phyloP scores from a whole-genome alignment of 768 basidiomycete species.

The Boletus subparvulus region DNA sequence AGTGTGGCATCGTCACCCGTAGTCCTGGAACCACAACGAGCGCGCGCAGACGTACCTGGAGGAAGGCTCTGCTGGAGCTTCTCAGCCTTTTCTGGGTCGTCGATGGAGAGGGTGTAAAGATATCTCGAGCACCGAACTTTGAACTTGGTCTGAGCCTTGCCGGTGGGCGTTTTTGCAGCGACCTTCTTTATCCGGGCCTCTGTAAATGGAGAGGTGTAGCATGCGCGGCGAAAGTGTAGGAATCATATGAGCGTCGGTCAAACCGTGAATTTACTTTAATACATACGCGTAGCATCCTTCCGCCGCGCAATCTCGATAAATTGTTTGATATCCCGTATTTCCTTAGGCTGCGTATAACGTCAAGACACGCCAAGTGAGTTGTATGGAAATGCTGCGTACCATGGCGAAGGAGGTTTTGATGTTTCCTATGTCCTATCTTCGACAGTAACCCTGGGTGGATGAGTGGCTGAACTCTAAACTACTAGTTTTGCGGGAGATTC shows the following conservation, averaged over 20 bases:
- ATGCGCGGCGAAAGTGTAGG: neutral
- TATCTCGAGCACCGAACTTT: constrained; percentile 97
- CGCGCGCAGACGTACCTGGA: constrained; percentile 65
- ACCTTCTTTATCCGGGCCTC: constrained; percentile 99
- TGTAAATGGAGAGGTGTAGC: constrained; percentile 34
- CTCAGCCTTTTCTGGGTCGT: constrained; percentile 98
- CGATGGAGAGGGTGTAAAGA: constrained; percentile 94
- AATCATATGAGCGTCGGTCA: neutral
- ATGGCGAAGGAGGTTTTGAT: constrained; percentile 22
- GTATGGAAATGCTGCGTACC: constrained; percentile 18
- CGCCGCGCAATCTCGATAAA: constrained; percentile 96
- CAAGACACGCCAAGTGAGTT: neutral
- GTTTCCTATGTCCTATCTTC: constrained; percentile 3
- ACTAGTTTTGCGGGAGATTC: constrained; percentile 28
- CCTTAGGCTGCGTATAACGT: constrained; percentile 71
- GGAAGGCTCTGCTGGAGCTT: constrained; percentile 95
- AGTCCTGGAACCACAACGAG: neutral
- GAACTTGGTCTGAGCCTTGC: constrained; percentile 91
- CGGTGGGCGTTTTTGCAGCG: constrained; percentile 59
- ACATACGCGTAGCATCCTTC: constrained; percentile 95
- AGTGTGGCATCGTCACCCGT: neutral
- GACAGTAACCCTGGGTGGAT: neutral
- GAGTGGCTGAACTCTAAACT: constrained; percentile 36
- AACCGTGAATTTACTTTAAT: neutral
- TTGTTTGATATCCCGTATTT: constrained; percentile 97